A percentile compares a stretch with the other conserved stretches of the same genome.
These are phyloP conservation scores for Didymella sp. DNA, from an alignment of 2,329 filamentous ascomycete species.

Conservation along the genomic window DNA sequence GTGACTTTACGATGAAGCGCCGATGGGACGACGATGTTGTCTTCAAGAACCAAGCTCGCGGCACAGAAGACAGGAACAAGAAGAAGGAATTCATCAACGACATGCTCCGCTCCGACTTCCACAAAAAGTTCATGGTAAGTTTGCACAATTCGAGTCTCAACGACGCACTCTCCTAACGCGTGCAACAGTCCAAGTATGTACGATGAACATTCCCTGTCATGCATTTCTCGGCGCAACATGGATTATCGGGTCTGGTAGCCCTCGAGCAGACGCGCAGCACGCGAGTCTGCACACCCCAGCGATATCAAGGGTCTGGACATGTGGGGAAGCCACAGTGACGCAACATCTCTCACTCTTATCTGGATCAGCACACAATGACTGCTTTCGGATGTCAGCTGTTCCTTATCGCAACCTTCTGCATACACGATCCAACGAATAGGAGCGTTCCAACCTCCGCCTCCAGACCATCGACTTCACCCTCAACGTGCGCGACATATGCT, in stretches of 20 bases:
- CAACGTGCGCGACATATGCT: neutral
- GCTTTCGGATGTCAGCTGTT: conserved; percentile 32
- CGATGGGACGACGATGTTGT: conserved; percentile 99
- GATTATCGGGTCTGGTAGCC: conserved; percentile 23
- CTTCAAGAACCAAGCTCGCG: conserved; percentile 97
- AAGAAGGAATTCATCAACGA: conserved; percentile 99
- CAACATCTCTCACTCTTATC: conserved; percentile 38
- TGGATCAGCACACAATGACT: conserved; percentile 41
- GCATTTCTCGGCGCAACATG: conserved; percentile 12
- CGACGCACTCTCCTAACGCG: conserved; percentile 17
- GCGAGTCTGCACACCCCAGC: conserved; percentile 37
- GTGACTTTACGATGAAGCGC: conserved; percentile 90
- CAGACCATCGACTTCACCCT: neutral
- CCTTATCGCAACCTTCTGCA: conserved; percentile 25
- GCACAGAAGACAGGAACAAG: conserved; percentile 88
- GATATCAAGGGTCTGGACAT: conserved; percentile 21
- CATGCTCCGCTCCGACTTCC: conserved; percentile 91
- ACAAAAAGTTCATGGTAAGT: conserved; percentile 90
- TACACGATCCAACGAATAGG: conserved; percentile 24
- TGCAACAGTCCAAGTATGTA: conserved; percentile 46
- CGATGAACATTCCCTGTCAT: conserved; percentile 39
- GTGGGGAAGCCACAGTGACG: conserved; percentile 32
- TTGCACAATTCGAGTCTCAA: neutral
- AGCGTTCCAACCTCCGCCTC: conserved; percentile 8
- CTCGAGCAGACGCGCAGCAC: conserved; percentile 21